These are phyloP conservation scores for Tuber borchii DNA, from an alignment of 495 filamentous ascomycete genomes.

Conservation along the genomic window DNA sequence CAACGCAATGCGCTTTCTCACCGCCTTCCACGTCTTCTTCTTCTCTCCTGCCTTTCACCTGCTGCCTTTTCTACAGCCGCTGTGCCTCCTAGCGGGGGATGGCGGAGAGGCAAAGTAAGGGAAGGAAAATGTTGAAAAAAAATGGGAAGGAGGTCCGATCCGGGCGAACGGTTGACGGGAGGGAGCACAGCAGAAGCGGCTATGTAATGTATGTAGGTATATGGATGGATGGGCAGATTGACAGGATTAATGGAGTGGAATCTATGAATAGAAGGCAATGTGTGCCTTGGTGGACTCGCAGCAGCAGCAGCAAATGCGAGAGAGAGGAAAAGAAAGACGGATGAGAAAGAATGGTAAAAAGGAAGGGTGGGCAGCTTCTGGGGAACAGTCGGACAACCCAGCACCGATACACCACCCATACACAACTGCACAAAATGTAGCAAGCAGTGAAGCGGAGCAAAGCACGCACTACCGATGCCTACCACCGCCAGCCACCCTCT, in stretches of 20 bases:
- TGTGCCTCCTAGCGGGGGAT: slow-evolving; percentile 27
- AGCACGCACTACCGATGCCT: background rate
- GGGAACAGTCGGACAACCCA: background rate
- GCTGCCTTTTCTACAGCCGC: slow-evolving; percentile 18
- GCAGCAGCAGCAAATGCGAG: slow-evolving; percentile 19
- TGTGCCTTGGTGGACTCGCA: slow-evolving; percentile 20
- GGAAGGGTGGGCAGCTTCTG: slow-evolving; percentile 15
- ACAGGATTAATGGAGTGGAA: slow-evolving; percentile 20
- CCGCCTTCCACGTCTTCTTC: slow-evolving; percentile 20
- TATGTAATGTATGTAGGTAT: slow-evolving; percentile 21
- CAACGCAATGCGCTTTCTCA: slow-evolving; percentile 15
- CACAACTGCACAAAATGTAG: background rate
- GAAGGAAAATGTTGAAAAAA: background rate
- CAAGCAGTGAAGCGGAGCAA: background rate
- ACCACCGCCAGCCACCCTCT: background rate
- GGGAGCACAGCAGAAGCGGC: slow-evolving; percentile 37
- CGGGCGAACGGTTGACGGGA: slow-evolving; percentile 36
- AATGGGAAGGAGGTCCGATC: slow-evolving; percentile 15
- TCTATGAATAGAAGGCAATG: slow-evolving; percentile 37
- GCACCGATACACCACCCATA: background rate
- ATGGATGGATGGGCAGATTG: slow-evolving; percentile 20
- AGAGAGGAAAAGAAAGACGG: slow-evolving; percentile 15
- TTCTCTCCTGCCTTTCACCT: slow-evolving; percentile 12
- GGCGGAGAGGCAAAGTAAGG: slow-evolving; percentile 6
- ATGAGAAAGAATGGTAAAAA: slow-evolving; percentile 20